Evolutionary conservation across 495 filamentous ascomycete species (phyloP).

Genomic region (Hypoxylon fragiforme): DNA sequence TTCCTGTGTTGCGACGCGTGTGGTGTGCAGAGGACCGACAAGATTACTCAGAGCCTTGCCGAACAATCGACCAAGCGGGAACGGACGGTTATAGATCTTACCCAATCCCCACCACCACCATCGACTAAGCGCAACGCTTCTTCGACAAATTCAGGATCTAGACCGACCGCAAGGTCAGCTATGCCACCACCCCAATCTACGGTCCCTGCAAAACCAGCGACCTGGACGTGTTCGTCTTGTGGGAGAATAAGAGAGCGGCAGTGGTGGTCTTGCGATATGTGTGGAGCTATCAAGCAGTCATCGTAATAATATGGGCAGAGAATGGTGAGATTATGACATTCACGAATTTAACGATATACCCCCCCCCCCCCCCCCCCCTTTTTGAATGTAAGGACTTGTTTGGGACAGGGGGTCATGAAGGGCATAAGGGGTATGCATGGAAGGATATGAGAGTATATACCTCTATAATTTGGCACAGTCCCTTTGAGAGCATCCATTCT

Average conservation of each 20-base stretch:
- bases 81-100: slow-evolving; percentile 39
- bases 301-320: slow-evolving; percentile 11
- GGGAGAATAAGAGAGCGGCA: slow-evolving; percentile 66
- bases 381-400: no score
- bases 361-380: no score
- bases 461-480: no score
- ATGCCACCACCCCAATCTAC: slow-evolving; percentile 26
- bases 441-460: no score
- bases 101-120: slow-evolving; percentile 30
- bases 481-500: no score
- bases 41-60: slow-evolving; percentile 32
- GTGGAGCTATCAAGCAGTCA: slow-evolving; percentile 64
- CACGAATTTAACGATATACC: no score
- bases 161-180: slow-evolving; percentile 25
- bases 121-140: slow-evolving; percentile 22
- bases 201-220: slow-evolving; percentile 48
- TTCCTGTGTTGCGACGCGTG: slow-evolving; percentile 82
- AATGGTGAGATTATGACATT: not conserved
- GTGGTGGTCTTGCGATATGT: slow-evolving; percentile 79
- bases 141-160: slow-evolving; percentile 24
- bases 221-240: slow-evolving; percentile 74
- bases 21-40: slow-evolving; percentile 61
- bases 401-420: no score
- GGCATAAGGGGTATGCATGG: no score
- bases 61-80: slow-evolving; percentile 17